Evolutionary conservation across 1,139 yeast species (phyloP).

Genomic region (Wickerhamomyces sp.): DNA sequence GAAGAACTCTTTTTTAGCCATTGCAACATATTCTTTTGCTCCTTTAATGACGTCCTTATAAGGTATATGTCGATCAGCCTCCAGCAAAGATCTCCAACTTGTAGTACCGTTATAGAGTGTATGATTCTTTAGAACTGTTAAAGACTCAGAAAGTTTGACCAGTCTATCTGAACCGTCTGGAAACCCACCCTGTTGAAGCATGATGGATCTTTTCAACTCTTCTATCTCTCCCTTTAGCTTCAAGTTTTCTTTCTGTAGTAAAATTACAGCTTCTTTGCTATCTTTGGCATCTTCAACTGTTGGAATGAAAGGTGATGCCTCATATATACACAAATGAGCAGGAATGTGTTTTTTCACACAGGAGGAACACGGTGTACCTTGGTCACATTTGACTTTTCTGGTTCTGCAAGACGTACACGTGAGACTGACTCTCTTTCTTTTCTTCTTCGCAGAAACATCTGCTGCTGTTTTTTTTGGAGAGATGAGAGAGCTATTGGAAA

Average conservation of each 20-base stretch:
- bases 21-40: slow-evolving; percentile 13
- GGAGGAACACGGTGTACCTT: slow-evolving; percentile 25
- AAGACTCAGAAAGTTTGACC: slow-evolving; percentile 1
- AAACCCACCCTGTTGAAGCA: slow-evolving; percentile 1
- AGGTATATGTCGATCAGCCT: slow-evolving; percentile 7
- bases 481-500: no score
- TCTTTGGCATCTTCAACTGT: slow-evolving; percentile 5
- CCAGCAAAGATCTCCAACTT: slow-evolving; percentile 17
- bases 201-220: slow-evolving; percentile 3
- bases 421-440: slow-evolving; percentile 23
- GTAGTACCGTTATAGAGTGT: slow-evolving; percentile 19
- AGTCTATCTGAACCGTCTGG: background rate
- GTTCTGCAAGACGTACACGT: slow-evolving; percentile 26
- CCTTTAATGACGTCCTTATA: slow-evolving; percentile 8
- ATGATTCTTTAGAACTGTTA: slow-evolving; percentile 11
- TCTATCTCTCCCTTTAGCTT: slow-evolving; percentile 12
- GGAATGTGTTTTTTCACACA: slow-evolving; percentile 23
- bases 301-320: slow-evolving; percentile 20
- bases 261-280: slow-evolving; percentile 9
- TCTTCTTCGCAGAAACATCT: no score
- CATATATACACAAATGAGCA: slow-evolving; percentile 22
- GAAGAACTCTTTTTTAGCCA: slow-evolving; percentile 19
- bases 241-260: slow-evolving; percentile 13
- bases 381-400: slow-evolving; percentile 27
- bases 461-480: no score